Base-by-base conservation (phyloP, 345 rosid genomes). In the Pugionium dolabratum region DNA sequence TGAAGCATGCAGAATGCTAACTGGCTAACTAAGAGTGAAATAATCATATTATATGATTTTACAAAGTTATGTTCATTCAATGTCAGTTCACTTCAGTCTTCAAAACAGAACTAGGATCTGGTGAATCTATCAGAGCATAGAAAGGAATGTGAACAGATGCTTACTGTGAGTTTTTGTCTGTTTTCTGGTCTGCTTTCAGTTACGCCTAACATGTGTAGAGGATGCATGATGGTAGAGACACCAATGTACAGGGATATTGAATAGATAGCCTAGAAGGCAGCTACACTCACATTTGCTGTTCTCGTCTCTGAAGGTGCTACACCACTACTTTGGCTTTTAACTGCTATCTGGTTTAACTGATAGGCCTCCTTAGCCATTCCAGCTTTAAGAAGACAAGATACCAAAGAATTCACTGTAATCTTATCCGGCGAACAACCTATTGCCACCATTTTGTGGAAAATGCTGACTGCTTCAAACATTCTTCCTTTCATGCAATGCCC, bases 401-500 rank as follows among this genome's bases (percentile, higher is more conserved):
- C 39, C 76, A 93, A 80, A 56, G 94, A 83, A 76, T 52, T 80
- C 28, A 87, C 67, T 0, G 94, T 78, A 39, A 90, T 73, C 59
- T 50, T 65, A 75, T 93, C 98, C 2, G 97, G 98, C 32, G 78
- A 55, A 72, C 97, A 93, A 61, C 97, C 93, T 55, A 83, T 67
- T 8, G 78, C 75, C 58, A 87, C 47, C 98, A 89, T 92, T 76
- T 81, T 86, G 67, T 85, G 72, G 63, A 83, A 90, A 71, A 89
- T 85, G 65, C 76, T 66, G 69, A 87, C 74, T 66, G 97, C 98
- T 75, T 90, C 96, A 47, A 51, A 58, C 96, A 87, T 82, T 73
- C 93, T 86, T 46, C 98, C 97, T 75, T 87, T 90, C 96, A 89
- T 81, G 69, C 95, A 89, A 75, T 92, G 88, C 54, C 97, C 98